Percentiles rank a stretch among this genome's conserved stretches.
Conservation (phyloP, 768 basidiomycete species). For the Butyriboletus loyo region DNA sequence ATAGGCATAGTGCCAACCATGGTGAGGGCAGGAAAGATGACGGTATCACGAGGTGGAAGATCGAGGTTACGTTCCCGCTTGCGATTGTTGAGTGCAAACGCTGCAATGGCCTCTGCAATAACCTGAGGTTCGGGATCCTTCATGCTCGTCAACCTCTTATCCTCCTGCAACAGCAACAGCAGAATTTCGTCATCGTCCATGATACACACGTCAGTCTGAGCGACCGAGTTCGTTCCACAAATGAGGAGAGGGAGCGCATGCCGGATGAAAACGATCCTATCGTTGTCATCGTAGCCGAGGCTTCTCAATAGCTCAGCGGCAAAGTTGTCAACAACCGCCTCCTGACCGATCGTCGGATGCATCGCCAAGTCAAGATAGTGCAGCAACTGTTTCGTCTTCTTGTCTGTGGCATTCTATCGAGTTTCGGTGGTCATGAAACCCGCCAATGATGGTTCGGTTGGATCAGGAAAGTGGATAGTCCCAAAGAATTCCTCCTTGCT, state of each 20-base stretch:
- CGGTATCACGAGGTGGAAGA: not conserved
- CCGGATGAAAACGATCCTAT: not conserved
- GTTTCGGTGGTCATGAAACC: no score
- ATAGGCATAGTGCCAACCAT: no score
- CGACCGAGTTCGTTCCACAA: not conserved
- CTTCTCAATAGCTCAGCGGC: not conserved
- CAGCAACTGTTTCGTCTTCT: no score
- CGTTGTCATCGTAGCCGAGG: not conserved
- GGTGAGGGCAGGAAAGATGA: no score
- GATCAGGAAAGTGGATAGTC: no score
- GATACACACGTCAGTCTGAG: not conserved
- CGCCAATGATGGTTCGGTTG: no score
- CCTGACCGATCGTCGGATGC: not conserved
- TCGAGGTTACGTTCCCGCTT: not conserved
- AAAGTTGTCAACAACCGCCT: not conserved
- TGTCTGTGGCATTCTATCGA: no score
- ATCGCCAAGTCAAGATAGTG: no score
- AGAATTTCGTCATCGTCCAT: not conserved
- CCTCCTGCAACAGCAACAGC: not conserved
- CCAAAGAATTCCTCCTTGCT: no score
- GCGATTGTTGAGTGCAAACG: not conserved
- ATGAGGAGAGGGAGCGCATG: not conserved
- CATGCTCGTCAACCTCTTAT: not conserved
- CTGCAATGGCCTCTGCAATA: no score
- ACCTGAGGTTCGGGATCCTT: not conserved